phyloP scores from a whole-genome alignment of 2,329 filamentous ascomycete genomes.

The Arthrobotrys megalospora region DNA sequence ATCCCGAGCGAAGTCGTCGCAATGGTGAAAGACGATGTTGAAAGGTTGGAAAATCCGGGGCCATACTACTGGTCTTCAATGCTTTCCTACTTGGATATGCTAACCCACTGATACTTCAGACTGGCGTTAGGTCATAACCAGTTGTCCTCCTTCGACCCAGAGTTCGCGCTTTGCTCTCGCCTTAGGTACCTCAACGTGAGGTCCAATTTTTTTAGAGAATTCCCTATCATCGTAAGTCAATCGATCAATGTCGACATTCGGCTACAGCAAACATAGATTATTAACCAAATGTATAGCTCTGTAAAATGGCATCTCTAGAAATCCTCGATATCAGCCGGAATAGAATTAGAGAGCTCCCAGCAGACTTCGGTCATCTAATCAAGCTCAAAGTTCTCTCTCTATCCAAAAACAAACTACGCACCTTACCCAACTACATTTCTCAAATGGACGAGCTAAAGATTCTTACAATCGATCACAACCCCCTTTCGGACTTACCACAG shows the following conservation, averaged over 20 bases:
- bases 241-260: neutral
- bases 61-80: neutral
- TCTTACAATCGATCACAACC: slow-evolving; percentile 64
- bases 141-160: slow-evolving; percentile 65
- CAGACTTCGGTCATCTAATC: slow-evolving; percentile 63
- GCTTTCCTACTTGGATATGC: slow-evolving; percentile 20
- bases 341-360: slow-evolving; percentile 63
- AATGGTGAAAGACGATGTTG: slow-evolving; percentile 72
- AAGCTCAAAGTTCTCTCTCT: slow-evolving; percentile 64
- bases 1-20: slow-evolving; percentile 71
- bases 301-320: slow-evolving; percentile 63
- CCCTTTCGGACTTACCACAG: slow-evolving; percentile 62
- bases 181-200: slow-evolving; percentile 64
- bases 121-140: slow-evolving; percentile 72
- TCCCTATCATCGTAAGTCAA: slow-evolving; percentile 62
- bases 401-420: slow-evolving; percentile 64
- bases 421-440: slow-evolving; percentile 64
- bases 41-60: slow-evolving; percentile 67
- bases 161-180: slow-evolving; percentile 62
- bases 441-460: slow-evolving; percentile 65
- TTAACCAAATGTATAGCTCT: slow-evolving; percentile 60
- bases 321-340: slow-evolving; percentile 65
- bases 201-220: slow-evolving; percentile 64
- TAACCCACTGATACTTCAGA: slow-evolving; percentile 62
- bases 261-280: neutral